Evolutionary conservation across 208 protist genomes (phyloP), one percentile per base, ranked within the genome.

Genomic region (Leptomonas seymouri): DNA sequence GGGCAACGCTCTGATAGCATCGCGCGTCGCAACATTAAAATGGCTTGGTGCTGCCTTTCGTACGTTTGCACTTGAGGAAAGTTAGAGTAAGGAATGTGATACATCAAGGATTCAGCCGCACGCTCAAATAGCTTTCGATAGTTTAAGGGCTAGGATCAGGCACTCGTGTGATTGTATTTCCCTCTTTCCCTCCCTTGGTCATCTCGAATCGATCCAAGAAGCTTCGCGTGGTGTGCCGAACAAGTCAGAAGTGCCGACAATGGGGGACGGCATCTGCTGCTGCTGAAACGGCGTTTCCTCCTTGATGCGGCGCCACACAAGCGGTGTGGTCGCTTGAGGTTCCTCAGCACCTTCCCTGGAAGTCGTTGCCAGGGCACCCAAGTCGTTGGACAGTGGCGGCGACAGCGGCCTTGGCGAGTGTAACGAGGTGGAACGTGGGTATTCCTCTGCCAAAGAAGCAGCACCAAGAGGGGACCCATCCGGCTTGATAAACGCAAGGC

Each of bases 161-260:
- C 23, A 25, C 18, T n/a, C 23, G 46, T 51, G 46, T 51, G 23
- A 27, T 16, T 3, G 15, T 11, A 25, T 42, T 58, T 42, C n/a
- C 31, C 50, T 25, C 7, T 55, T 25, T 55, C 16, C 23, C 31
- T 34, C 25, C 25, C 4, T 25, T 36, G 7, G n/a, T 23, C 25
- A 3, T 51, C 18, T 51, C 25, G 57, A 49, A 20, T 76, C 57
- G 27, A 57, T 23, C 34, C 62, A 68, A 8, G 70, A 23, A 0
- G 50, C 62, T 25, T 76, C 70, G 9, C 27, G 56, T 28, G 70
- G 70, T 15, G 70, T 76, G 20, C 61, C 46, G 21, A 76, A 76
- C 39, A 69, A 30, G 21, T 41, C 49, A 20, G 70, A 76, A 18
- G 44, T 20, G 18, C 41, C 55, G 1, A 39, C 36, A 3, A 68